These are phyloP conservation scores for Barnettozyma pratensis DNA, from an alignment of 805 yeast genomes.

Conservation along the genomic window DNA sequence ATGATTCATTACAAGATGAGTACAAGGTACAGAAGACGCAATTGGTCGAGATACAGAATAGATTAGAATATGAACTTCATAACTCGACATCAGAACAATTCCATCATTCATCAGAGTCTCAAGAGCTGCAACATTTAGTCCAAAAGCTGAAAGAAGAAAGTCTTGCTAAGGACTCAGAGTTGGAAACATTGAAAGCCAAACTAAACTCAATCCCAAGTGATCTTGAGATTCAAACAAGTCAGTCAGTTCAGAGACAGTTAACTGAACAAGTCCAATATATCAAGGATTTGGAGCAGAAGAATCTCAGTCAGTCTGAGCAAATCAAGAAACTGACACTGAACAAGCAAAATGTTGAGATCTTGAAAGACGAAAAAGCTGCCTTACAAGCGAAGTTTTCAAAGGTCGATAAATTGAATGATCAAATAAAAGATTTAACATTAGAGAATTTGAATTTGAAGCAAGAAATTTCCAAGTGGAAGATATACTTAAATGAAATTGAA, in stretches of 20 bases:
- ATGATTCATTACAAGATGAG: conserved; percentile 5
- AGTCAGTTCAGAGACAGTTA: conserved; percentile 28
- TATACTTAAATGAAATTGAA: conserved; percentile 32
- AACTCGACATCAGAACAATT: neutral
- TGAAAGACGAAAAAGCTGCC: conserved; percentile 49
- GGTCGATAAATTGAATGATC: conserved; percentile 39
- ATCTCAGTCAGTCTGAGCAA: conserved; percentile 47
- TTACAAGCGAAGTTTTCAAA: conserved; percentile 34
- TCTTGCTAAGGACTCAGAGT: conserved; percentile 21
- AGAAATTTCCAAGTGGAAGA: conserved; percentile 43
- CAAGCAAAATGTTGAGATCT: conserved; percentile 41
- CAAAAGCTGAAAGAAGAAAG: neutral
- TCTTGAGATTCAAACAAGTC: conserved; percentile 30
- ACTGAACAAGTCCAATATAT: conserved; percentile 40
- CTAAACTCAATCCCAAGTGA: conserved; percentile 34
- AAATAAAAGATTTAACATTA: conserved; percentile 42
- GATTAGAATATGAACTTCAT: neutral
- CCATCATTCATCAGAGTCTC: neutral
- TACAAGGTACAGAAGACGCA: conserved; percentile 5
- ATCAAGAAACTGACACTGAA: conserved; percentile 44
- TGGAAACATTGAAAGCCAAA: conserved; percentile 26
- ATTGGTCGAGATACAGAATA: conserved; percentile 1
- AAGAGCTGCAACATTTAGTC: neutral
- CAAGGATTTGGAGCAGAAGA: conserved; percentile 45
- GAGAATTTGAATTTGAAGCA: conserved; percentile 44